A percentile compares a stretch with the other conserved stretches of the same genome.
These are phyloP conservation scores for Stereum hirsutum DNA, from an alignment of 1,284 basidiomycete species.

Conservation along the genomic window DNA sequence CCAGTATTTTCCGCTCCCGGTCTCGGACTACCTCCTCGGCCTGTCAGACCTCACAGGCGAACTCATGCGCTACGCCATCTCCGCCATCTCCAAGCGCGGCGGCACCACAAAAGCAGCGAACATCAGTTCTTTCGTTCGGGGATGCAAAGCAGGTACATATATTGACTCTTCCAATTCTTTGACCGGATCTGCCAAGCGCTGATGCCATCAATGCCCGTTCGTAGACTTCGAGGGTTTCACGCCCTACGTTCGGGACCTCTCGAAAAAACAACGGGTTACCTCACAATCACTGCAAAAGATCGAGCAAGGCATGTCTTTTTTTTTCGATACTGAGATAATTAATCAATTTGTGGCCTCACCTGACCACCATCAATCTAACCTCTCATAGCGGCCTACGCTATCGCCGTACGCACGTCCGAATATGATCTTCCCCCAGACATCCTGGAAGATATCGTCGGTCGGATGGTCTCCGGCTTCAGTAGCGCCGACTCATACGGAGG, in stretches of 20 bases:
- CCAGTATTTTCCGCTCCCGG: conserved; percentile 62
- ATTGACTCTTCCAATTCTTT: background rate
- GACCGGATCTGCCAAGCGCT: background rate
- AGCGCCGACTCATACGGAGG: background rate
- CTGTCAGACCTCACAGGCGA: conserved; percentile 94
- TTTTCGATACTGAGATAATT: background rate
- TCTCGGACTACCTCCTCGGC: conserved; percentile 86
- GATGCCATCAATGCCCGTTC: background rate
- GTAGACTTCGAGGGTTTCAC: conserved; percentile 72
- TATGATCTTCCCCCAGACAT: conserved; percentile 58
- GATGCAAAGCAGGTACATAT: conserved; percentile 72
- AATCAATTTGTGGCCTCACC: background rate
- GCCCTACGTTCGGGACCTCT: conserved; percentile 62
- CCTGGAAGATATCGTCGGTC: conserved; percentile 56
- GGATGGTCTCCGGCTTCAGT: conserved; percentile 26
- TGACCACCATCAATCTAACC: background rate
- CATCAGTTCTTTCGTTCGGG: conserved; percentile 72
- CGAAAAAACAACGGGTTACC: conserved; percentile 86
- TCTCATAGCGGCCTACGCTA: conserved; percentile 54
- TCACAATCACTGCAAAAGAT: conserved; percentile 86
- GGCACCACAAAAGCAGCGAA: conserved; percentile 62
- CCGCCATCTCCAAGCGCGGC: conserved; percentile 58
- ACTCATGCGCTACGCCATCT: conserved; percentile 94
- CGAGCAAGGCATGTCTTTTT: conserved; percentile 63
- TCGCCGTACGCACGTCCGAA: conserved; percentile 61